Base-by-base conservation (phyloP, 2,329 filamentous ascomycete genomes). In the Fusarium nematophilum region DNA sequence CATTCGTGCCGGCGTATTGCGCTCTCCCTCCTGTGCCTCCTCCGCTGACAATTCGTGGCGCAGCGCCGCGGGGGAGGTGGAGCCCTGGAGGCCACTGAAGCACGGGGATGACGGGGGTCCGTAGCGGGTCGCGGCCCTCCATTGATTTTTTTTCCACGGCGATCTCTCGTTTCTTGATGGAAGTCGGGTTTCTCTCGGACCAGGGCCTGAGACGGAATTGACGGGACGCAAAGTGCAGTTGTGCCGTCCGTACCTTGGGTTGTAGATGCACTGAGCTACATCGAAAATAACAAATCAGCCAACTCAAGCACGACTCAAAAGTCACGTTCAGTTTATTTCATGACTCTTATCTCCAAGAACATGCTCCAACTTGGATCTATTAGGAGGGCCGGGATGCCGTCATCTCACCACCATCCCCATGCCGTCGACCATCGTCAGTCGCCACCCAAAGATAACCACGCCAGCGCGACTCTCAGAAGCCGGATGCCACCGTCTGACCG, bases 41-140 rank as follows among this genome's bases (percentile, higher is more conserved):
- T n/a, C 55, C 62, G 49, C 52, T 59, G 48, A 62, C 54, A 59
- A n/a, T 39, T 51, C 59, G 65, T 67, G 65, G 65, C 65, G 65
- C 62, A 67, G 65, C 46, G 48, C 47, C 50, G 48, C 45, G 43
- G 31, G 45, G 36, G 25, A 40, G 39, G 57, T 66, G 64, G 64
- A 61, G 53, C 34, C 30, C 36, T 55, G 49, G 44, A 57, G 53
- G n/a, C n/a, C 46, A 44, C 34, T 42, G 49, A 47, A 39, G 50
- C 60, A 60, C 25, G 27, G 51, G 45, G 30, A 31, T 37, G 53
- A 21, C 38, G 40, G 48, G 50, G 59, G 27, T 40, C 23, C 14
- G 33, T 21, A 37, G 53, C 42, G 39, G 39, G 33, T 17, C 38
- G 14, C n/a, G 25, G 30, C 38, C 9, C 38, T 36, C n/a, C n/a